Evolutionary conservation across 1,139 yeast genomes (phyloP), one percentile per base, ranked within the genome.

Genomic region (Candida labiduridarum): DNA sequence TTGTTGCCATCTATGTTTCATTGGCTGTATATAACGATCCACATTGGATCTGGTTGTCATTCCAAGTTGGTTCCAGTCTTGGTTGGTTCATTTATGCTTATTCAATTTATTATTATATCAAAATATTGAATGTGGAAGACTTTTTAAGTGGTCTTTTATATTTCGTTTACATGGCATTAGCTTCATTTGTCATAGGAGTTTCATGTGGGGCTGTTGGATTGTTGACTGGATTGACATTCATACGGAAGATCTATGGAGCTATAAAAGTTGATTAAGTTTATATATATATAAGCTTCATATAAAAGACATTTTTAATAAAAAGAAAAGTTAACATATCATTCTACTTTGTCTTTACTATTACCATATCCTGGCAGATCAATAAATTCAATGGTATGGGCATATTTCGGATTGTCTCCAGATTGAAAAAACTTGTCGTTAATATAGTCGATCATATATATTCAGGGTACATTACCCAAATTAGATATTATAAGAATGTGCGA

Each of bases 1-100:
- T 90, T 35, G 81, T 89, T 41, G 84, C 89, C 10, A 78, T 87
- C 12, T 89, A 86, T 61, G 63, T 86, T 38, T 79, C 85, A 43
- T 74, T 90, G 60, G 66, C 73, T 2, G 76, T 80, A 43, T 75
- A 82, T 55, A 84, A 82, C 49, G 83, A 86, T 61, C 84, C 84
- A 49, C 69, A 76, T 54, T 90, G 97, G 96, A 89, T 89, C 64
- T 90, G 97, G 96, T 76, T 86, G 57, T 76, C 91, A 15, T 89
- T 89, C 65, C 67, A 83, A 54, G 83, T 84, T 38, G 91, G 96
- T 3, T 78, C 89, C 0, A 83, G 91, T 52, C 83, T 82, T 45
- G 82, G 91, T 25, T 77, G 87, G 77, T 89, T 87, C 69, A 78
- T 90, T 54, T 82, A 82, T 60, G 69, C 75, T 2, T 89, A 88